Percentiles rank a stretch among this genome's conserved stretches.
These are phyloP conservation scores for Solanum chacoense DNA, from an alignment of 305 asterid genomes.

Conservation along the genomic window DNA sequence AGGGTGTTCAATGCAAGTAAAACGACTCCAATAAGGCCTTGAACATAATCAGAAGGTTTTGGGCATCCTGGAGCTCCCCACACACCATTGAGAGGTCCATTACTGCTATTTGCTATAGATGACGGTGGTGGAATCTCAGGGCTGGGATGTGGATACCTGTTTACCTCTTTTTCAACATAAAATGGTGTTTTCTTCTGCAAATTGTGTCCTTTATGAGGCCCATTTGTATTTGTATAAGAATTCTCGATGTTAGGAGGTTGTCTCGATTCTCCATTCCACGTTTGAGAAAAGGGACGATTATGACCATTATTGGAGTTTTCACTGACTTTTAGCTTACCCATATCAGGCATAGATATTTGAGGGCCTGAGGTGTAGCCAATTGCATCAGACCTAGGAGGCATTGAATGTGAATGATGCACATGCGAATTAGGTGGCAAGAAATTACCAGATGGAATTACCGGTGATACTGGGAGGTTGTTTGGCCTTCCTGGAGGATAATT, in stretches of 20 bases:
- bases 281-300: conserved; percentile 23
- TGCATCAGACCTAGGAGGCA: conserved; percentile 21
- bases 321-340: conserved; percentile 20
- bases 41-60: conserved; percentile 56
- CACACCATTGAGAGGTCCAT: conserved; percentile 28
- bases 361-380: conserved; percentile 14
- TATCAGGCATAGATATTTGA: conserved; percentile 11
- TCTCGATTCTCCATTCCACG: conserved; percentile 48
- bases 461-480: conserved; percentile 26
- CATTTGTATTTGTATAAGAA: conserved; percentile 18
- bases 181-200: conserved; percentile 28
- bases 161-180: conserved; percentile 29
- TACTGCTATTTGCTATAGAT: conserved; percentile 28
- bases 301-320: conserved; percentile 21
- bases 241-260: conserved; percentile 35
- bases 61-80: conserved; percentile 77
- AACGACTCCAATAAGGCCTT: conserved; percentile 70
- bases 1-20: conserved; percentile 75
- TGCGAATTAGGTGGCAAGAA: conserved; percentile 26
- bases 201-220: conserved; percentile 41
- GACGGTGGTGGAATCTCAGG: conserved; percentile 37
- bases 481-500: conserved; percentile 42
- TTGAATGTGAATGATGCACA: conserved; percentile 21
- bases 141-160: conserved; percentile 26
- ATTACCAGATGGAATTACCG: conserved; percentile 26